These are phyloP conservation scores for Colletotrichum theobromicola DNA, from an alignment of 2,329 filamentous ascomycete genomes.

Conservation along the genomic window DNA sequence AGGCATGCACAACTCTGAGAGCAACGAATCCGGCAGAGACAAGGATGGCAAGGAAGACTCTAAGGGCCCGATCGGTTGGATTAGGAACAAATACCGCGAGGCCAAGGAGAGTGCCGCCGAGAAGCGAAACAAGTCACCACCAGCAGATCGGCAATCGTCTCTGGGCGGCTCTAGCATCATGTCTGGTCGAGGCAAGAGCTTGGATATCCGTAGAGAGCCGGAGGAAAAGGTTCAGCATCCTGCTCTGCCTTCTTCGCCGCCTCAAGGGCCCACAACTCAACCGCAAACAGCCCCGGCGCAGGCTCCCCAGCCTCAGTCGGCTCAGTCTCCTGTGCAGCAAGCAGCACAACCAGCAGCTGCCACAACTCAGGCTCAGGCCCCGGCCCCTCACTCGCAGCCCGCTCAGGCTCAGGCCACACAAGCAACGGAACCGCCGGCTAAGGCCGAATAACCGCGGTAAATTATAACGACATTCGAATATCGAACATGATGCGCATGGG, in stretches of 20 bases:
- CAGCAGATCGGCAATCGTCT: conserved; percentile 40
- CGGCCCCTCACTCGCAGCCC: neutral
- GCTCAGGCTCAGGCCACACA: neutral
- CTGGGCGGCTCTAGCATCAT: conserved; percentile 29
- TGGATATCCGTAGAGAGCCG: conserved; percentile 43
- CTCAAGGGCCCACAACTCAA: neutral
- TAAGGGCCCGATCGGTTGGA: conserved; percentile 61
- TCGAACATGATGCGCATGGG: neutral
- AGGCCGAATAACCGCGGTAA: conserved; percentile 3
- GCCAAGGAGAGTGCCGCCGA: conserved; percentile 62
- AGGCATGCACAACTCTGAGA: conserved; percentile 42
- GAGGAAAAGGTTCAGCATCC: conserved; percentile 27
- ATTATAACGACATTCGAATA: neutral
- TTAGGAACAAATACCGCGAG: conserved; percentile 65
- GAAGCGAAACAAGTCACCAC: conserved; percentile 61
- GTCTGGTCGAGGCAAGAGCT: conserved; percentile 40
- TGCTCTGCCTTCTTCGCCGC: neutral
- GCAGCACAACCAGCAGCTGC: neutral
- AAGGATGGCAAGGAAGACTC: conserved; percentile 52
- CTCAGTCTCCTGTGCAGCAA: neutral
- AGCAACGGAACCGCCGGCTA: neutral
- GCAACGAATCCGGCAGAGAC: conserved; percentile 37
- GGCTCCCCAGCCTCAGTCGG: neutral
- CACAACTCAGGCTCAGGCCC: neutral
- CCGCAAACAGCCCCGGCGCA: neutral